Base-by-base conservation (phyloP, 257 asterid genomes). In the Salvia hispanica region DNA sequence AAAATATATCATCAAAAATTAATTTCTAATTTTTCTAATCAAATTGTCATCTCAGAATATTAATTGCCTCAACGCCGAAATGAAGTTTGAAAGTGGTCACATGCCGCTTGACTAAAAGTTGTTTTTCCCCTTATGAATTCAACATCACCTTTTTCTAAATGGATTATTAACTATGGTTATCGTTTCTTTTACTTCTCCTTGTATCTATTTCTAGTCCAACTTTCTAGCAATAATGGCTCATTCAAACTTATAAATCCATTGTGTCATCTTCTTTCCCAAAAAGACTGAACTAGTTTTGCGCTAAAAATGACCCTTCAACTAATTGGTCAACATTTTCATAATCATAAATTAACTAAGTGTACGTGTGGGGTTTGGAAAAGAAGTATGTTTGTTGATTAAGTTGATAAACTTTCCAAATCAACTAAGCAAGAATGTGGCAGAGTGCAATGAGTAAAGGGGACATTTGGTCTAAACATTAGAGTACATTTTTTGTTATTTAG, bases 371-470 rank as follows among this genome's bases (percentile, higher is more conserved):
- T 66, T 76, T 44, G 67, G 56, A 66, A 64, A 74, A 58, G 21
- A 52, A 48, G 51, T 50, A 66, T 33, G n/a, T 37, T 28, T 59
- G 72, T 40, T 40, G 64, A 50, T 12, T 14, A 54, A 45, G 69
- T 56, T 54, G 81, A 73, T 76, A 28, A 73, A 46, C 52, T 70
- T 64, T 73, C 61, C 12, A 44, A 77, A 77, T 70, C 72, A 73
- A 73, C 14, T 52, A 44, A 58, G 37, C 52, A 71, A 54, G 70
- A 14, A 47, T 60, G 70, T 62, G 76, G 72, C 54, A 43, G 18
- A 31, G 59, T 74, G 85, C 78, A 71, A 51, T 48, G 55, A 43
- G 68, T 55, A 13, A 12, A 70, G 81, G 86, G 80, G 46, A 81
- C 86, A 81, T n/a, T n/a, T n/a, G n/a, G n/a, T n/a, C n/a, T n/a